Conservation (phyloP, 306 rosid species). For the Pyrus pyrifolia region DNA sequence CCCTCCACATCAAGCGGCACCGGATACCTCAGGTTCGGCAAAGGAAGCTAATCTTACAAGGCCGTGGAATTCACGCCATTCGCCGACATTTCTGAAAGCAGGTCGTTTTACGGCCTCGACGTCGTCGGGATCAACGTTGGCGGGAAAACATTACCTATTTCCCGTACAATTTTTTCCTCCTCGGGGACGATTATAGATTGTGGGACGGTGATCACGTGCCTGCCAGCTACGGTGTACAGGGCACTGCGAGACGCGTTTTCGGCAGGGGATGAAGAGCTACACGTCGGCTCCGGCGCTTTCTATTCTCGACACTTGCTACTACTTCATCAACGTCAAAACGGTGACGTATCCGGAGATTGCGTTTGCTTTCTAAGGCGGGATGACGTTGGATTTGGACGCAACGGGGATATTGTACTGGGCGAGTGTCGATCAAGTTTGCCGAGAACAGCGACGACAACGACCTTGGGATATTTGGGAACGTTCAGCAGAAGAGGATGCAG, state of each 20-base stretch:
- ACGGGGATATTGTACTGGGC: conserved; percentile 25
- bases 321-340: conserved; percentile 11
- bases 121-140: conserved; percentile 31
- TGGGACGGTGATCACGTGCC: conserved; percentile 58
- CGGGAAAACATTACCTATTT: conserved; percentile 27
- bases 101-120: conserved; percentile 46
- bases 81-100: conserved; percentile 5
- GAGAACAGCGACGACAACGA: neutral
- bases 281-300: conserved; percentile 17
- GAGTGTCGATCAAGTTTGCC: neutral
- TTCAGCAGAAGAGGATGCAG: conserved; percentile 10
- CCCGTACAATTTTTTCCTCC: conserved; percentile 30
- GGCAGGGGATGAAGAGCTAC: conserved; percentile 37
- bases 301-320: conserved; percentile 60
- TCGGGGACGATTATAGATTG: conserved; percentile 60
- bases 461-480: conserved; percentile 13
- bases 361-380: conserved; percentile 31
- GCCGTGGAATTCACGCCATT: conserved; percentile 48
- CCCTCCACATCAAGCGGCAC: conserved; percentile 41
- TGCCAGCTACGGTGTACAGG: conserved; percentile 52
- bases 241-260: conserved; percentile 28
- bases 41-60: neutral
- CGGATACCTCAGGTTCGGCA: conserved; percentile 47
- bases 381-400: conserved; percentile 17
- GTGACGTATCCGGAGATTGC: conserved; percentile 31